phyloP scores from a whole-genome alignment of 2,329 filamentous ascomycete genomes.

The Periconia sp. region DNA sequence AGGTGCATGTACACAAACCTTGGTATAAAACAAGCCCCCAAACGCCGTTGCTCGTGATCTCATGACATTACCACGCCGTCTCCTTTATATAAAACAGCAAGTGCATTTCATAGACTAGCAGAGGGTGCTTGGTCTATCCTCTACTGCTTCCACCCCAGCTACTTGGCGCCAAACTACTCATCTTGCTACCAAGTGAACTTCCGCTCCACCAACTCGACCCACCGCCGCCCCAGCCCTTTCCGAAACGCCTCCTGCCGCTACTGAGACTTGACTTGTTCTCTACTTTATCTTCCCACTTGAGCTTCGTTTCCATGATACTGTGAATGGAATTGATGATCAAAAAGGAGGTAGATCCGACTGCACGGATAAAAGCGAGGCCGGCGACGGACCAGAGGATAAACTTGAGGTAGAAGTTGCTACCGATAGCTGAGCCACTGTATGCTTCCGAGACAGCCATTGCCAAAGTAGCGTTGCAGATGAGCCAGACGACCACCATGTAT shows the following conservation, averaged over 20 bases:
- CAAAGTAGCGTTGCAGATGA: constrained; percentile 87
- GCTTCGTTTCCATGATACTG: constrained; percentile 82
- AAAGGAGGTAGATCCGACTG: constrained; percentile 80
- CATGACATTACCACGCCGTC: no score
- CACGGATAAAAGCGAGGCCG: constrained; percentile 83
- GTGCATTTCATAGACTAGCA: no score
- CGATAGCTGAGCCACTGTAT: constrained; percentile 74
- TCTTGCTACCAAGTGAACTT: constrained; percentile 45
- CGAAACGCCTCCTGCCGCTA: constrained; percentile 31
- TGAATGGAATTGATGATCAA: constrained; percentile 84
- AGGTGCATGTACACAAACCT: no score
- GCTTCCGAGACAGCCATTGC: constrained; percentile 92
- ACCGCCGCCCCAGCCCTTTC: constrained; percentile 35
- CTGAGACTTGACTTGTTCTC: constrained; percentile 38
- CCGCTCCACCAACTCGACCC: constrained; percentile 47
- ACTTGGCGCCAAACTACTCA: constrained; percentile 40
- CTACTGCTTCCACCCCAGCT: constrained; percentile 41
- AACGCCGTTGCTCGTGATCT: no score
- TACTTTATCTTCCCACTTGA: constrained; percentile 60
- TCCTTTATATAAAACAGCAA: no score
- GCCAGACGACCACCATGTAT: constrained; percentile 97
- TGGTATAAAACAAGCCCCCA: no score
- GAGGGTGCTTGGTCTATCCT: constrained; percentile 18
- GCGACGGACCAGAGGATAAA: constrained; percentile 96
- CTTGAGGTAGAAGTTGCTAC: constrained; percentile 85